Evolutionary conservation across 2,329 filamentous ascomycete genomes (phyloP).

Genomic region (Penicillium nordicum): DNA sequence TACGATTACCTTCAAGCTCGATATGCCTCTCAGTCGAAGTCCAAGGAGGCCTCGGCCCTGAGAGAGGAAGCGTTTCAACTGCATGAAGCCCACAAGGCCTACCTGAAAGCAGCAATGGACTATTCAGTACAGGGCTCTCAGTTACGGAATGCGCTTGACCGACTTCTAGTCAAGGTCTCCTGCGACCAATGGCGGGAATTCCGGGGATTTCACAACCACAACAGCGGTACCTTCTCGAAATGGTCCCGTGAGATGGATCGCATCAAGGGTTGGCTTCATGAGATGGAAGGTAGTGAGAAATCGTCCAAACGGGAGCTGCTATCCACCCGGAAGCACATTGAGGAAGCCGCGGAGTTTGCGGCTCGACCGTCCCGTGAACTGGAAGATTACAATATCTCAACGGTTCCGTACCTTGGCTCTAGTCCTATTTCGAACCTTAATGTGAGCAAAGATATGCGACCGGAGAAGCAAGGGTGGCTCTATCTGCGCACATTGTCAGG

Average conservation of each 20-base stretch:
- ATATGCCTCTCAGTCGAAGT: conserved; percentile 81
- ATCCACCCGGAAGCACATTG: conserved; percentile 73
- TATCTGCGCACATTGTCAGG: conserved; percentile 77
- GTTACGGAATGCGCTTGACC: conserved; percentile 77
- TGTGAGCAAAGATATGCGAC: conserved; percentile 47
- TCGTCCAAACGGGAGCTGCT: conserved; percentile 79
- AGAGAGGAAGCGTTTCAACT: conserved; percentile 94
- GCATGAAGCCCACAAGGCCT: conserved; percentile 85
- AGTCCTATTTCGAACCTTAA: conserved; percentile 64
- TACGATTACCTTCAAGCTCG: conserved; percentile 79
- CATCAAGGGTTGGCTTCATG: conserved; percentile 85
- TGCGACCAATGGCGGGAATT: conserved; percentile 87
- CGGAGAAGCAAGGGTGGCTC: conserved; percentile 92
- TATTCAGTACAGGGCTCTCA: conserved; percentile 87
- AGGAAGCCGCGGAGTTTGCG: conserved; percentile 67
- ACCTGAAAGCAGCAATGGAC: conserved; percentile 89
- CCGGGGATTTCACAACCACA: conserved; percentile 65
- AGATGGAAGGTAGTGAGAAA: conserved; percentile 87
- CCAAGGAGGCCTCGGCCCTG: conserved; percentile 86
- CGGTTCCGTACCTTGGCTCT: conserved; percentile 78
- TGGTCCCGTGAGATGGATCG: conserved; percentile 82
- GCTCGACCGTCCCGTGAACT: conserved; percentile 84
- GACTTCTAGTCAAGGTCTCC: conserved; percentile 78
- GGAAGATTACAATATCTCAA: conserved; percentile 86
- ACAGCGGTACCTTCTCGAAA: conserved; percentile 59